phyloP scores from a whole-genome alignment of 441 rosid species.

The Theobroma grandiflorum region DNA sequence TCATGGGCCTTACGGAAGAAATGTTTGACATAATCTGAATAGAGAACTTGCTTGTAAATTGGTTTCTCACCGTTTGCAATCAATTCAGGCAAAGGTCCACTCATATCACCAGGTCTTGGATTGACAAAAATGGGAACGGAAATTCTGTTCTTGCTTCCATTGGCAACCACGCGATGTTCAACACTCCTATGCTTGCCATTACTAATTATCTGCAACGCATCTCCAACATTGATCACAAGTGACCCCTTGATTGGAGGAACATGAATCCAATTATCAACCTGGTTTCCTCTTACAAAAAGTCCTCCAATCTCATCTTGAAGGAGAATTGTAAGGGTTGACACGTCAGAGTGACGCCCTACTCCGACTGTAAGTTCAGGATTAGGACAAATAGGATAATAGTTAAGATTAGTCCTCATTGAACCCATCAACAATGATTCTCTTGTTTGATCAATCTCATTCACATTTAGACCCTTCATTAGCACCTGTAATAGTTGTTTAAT shows the following conservation, averaged over 20 bases:
- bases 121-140: conserved; percentile 46
- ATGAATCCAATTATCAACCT: conserved; percentile 40
- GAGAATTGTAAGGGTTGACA: conserved; percentile 13
- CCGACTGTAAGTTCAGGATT: conserved; percentile 44
- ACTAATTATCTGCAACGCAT: conserved; percentile 55
- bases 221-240: conserved; percentile 53
- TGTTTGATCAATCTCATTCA: conserved; percentile 33
- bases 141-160: conserved; percentile 40
- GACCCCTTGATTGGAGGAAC: conserved; percentile 48
- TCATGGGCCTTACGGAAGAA: conserved; percentile 47
- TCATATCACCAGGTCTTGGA: conserved; percentile 38
- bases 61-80: conserved; percentile 32
- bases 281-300: conserved; percentile 37
- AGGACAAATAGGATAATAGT: conserved; percentile 56
- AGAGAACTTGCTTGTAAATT: conserved; percentile 43
- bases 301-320: conserved; percentile 20
- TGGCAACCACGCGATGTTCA: conserved; percentile 52
- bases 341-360: conserved; percentile 21
- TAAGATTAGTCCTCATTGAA: conserved; percentile 44
- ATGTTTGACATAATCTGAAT: conserved; percentile 42
- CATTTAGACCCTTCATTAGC: conserved; percentile 44
- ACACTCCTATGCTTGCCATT: conserved; percentile 48
- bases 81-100: conserved; percentile 43
- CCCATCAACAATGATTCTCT: conserved; percentile 36
- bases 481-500: conserved; percentile 39